A percentile compares a stretch with the other conserved stretches of the same genome.
These are phyloP conservation scores for Ceratocystis lukuohia DNA, from an alignment of 2,329 filamentous ascomycete genomes.

Conservation along the genomic window DNA sequence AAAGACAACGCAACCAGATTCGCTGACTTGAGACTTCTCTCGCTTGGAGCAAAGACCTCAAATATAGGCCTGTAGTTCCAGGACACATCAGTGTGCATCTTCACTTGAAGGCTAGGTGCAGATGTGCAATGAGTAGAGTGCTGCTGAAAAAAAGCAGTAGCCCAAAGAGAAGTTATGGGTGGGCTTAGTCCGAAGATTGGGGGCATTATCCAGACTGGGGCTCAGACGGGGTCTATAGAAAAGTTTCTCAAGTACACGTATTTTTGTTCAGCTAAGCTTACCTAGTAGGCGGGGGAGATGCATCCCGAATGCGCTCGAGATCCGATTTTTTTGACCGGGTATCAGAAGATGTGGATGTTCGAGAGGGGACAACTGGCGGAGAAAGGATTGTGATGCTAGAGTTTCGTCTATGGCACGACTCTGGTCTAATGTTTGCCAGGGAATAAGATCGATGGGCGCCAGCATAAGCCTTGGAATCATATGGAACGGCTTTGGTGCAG, in stretches of 20 bases:
- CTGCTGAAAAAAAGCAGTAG: too few relatives aligned
- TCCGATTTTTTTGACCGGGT: constrained; percentile 12
- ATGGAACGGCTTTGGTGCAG: constrained; percentile 9
- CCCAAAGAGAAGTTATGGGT: too few relatives aligned
- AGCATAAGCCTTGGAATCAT: constrained; percentile 11
- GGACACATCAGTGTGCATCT: background rate
- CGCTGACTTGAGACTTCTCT: background rate
- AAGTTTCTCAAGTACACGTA: background rate
- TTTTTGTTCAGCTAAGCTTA: background rate
- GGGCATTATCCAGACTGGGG: background rate
- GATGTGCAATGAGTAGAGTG: background rate
- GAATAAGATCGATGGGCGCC: constrained; percentile 12
- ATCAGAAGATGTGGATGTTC: constrained; percentile 6
- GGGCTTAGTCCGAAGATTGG: background rate
- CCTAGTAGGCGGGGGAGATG: constrained; percentile 12
- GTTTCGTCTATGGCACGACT: constrained; percentile 10
- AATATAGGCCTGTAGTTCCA: background rate
- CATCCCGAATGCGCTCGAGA: constrained; percentile 12
- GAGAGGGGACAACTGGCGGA: background rate
- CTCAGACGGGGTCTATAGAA: background rate
- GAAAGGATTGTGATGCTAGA: constrained; percentile 13
- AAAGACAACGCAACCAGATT: background rate
- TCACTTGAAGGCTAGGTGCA: background rate
- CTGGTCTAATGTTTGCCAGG: constrained; percentile 13
- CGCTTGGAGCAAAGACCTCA: too few relatives aligned